These are phyloP conservation scores for Alternaria dauci DNA, from an alignment of 2,329 filamentous ascomycete species.

Conservation along the genomic window DNA sequence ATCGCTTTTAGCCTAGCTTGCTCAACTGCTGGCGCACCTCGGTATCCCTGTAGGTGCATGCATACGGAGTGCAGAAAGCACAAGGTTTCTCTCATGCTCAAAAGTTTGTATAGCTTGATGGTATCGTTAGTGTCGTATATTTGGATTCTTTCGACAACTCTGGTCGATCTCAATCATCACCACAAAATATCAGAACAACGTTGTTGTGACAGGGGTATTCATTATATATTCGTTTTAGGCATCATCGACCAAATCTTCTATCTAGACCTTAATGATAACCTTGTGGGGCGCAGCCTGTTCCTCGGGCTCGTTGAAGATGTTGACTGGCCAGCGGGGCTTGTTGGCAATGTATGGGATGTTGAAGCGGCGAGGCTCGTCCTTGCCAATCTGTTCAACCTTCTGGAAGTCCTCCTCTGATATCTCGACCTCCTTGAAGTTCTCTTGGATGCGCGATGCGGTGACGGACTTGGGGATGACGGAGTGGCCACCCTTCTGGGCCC, in stretches of 20 bases:
- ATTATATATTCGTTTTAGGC: not conserved
- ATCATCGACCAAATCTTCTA: not conserved
- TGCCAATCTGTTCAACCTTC: slow-evolving; percentile 59
- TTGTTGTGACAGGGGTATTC: not conserved
- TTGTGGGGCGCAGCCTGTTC: slow-evolving; percentile 62
- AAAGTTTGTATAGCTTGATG: not conserved
- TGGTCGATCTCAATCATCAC: not conserved
- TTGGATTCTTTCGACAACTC: no score
- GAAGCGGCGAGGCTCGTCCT: slow-evolving; percentile 68
- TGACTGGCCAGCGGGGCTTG: slow-evolving; percentile 64
- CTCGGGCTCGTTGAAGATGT: slow-evolving; percentile 64
- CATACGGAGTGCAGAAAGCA: not conserved
- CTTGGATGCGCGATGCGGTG: slow-evolving; percentile 39
- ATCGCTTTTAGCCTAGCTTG: not conserved
- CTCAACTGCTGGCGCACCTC: no score
- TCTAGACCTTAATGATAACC: slow-evolving; percentile 43
- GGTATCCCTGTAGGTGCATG: not conserved
- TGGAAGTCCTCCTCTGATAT: slow-evolving; percentile 37
- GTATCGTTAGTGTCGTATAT: no score
- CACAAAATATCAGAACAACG: not conserved
- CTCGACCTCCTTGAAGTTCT: slow-evolving; percentile 46
- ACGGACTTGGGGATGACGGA: slow-evolving; percentile 47
- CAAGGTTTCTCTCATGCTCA: not conserved
- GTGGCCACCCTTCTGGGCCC: slow-evolving; percentile 74
- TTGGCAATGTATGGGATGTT: slow-evolving; percentile 52